phyloP scores from a whole-genome alignment of 2,329 filamentous ascomycete species.

The Sclerotiophoma versabilis region DNA sequence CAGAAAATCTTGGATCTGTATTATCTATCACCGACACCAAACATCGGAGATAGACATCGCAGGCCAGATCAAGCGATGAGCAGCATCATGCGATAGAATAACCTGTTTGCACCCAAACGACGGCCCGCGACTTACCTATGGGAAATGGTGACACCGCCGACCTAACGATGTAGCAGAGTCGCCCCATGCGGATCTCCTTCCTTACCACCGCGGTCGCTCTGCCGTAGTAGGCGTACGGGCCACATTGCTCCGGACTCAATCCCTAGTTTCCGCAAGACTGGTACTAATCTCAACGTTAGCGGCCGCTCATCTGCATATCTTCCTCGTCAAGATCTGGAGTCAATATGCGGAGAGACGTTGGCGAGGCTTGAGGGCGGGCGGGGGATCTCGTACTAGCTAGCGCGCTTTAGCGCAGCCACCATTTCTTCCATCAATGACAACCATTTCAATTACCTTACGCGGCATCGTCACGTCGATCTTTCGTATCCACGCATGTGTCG shows the following conservation, averaged over 20 bases:
- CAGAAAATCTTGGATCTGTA: too few species aligned
- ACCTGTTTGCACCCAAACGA: neutral
- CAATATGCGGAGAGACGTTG: conserved; percentile 22
- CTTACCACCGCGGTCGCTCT: conserved; percentile 4
- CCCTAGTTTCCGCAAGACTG: conserved; percentile 13
- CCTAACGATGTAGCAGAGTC: neutral
- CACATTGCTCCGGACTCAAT: conserved; percentile 10
- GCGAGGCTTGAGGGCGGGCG: conserved; percentile 4
- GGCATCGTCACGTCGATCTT: neutral
- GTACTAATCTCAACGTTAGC: neutral
- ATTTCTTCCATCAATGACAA: conserved; percentile 40
- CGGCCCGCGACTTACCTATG: neutral
- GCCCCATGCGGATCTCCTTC: neutral
- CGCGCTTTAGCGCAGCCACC: conserved; percentile 26
- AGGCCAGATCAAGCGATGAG: too few species aligned
- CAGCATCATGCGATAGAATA: neutral
- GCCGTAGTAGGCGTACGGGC: conserved; percentile 5
- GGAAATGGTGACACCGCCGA: neutral
- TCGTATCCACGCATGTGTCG: neutral
- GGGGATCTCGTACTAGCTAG: conserved; percentile 13
- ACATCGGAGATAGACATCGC: too few species aligned
- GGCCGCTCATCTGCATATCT: conserved; percentile 6
- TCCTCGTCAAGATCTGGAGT: conserved; percentile 26
- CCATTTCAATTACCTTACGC: neutral
- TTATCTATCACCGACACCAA: too few species aligned